Evolutionary conservation across 495 filamentous ascomycete species (phyloP).

Genomic region (Neurospora intermedia): DNA sequence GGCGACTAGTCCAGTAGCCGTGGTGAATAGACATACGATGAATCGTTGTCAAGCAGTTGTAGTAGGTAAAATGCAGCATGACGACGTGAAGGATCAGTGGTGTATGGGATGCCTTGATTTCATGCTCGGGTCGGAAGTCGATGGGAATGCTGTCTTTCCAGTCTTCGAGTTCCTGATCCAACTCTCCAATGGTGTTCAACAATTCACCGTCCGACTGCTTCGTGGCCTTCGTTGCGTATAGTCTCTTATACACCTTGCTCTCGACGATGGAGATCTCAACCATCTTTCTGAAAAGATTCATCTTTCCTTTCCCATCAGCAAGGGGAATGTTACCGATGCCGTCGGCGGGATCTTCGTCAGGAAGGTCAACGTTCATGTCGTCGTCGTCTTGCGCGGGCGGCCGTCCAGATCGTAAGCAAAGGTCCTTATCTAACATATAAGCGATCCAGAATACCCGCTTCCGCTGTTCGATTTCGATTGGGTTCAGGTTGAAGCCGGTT

Average conservation of each 20-base stretch:
- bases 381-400: slow-evolving; percentile 95
- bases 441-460: slow-evolving; percentile 98
- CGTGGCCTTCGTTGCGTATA: slow-evolving; percentile 87
- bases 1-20: slow-evolving; percentile 91
- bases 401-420: slow-evolving; percentile 84
- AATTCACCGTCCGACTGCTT: slow-evolving; percentile 90
- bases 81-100: slow-evolving; percentile 87
- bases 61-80: slow-evolving; percentile 90
- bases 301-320: slow-evolving; percentile 79
- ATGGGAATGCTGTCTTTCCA: slow-evolving; percentile 95
- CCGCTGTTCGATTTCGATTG: slow-evolving; percentile 84
- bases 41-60: slow-evolving; percentile 95
- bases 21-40: slow-evolving; percentile 98
- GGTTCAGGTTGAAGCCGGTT: slow-evolving; percentile 80
- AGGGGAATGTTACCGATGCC: slow-evolving; percentile 89
- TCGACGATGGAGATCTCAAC: slow-evolving; percentile 86
- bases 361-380: slow-evolving; percentile 95
- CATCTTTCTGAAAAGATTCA: slow-evolving; percentile 88
- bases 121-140: slow-evolving; percentile 89
- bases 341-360: slow-evolving; percentile 80
- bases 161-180: slow-evolving; percentile 84
- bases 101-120: slow-evolving; percentile 82
- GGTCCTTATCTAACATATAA: slow-evolving; percentile 90
- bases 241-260: slow-evolving; percentile 84
- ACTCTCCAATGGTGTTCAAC: slow-evolving; percentile 89